Base-by-base conservation (phyloP, 768 basidiomycete species). In the Mycena pura region DNA sequence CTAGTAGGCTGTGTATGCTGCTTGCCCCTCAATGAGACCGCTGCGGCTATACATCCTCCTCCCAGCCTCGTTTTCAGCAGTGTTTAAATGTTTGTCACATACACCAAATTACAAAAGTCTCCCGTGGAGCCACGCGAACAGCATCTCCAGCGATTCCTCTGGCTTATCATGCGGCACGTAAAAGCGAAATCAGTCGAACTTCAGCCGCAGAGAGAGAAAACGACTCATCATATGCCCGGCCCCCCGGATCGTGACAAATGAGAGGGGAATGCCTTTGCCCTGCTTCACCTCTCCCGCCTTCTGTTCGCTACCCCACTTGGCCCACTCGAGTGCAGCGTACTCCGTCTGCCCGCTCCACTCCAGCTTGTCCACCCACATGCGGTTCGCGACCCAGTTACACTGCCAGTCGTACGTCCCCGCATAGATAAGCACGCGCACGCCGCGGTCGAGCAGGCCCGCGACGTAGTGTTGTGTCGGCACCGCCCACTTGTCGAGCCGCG, bases 331-430 rank as follows among this genome's bases (percentile, higher is more conserved):
- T 15, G 64, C 69, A 2, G 70, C 72, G 72, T 88, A 93, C 6
- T 68, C 81, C 38, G 78, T 77, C 45, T 79, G 73, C 3, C 89
- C 89, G 44, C 82, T 84, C 93, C 93, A 93, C 51, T 88, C 83
- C 49, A 95, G 77, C 60, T 82, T 77, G 48, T 91, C 83, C 7
- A 88, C 84, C 92, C 92, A 93, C 39, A 85, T 78, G 68, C 85
- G 85, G 74, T 93, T 94, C 15, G 88, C 87, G 27, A 91, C 75
- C 85, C 86, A 90, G 70, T 92, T 91, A 70, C 90, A 92, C 62
- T 88, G 88, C 88, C 89, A 91, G 68, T 91, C 89, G 63, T 87
- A 88, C 41, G 85, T 88, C 19, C 90, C 90, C 1, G 87, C 87
- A 63, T 92, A 92, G 45, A 90, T 86, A 39, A 94, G 80, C 32